Percentiles rank a stretch among this genome's conserved stretches.
These are phyloP conservation scores for Mollisia scopiformis DNA, from an alignment of 2,329 filamentous ascomycete genomes.

Conservation along the genomic window DNA sequence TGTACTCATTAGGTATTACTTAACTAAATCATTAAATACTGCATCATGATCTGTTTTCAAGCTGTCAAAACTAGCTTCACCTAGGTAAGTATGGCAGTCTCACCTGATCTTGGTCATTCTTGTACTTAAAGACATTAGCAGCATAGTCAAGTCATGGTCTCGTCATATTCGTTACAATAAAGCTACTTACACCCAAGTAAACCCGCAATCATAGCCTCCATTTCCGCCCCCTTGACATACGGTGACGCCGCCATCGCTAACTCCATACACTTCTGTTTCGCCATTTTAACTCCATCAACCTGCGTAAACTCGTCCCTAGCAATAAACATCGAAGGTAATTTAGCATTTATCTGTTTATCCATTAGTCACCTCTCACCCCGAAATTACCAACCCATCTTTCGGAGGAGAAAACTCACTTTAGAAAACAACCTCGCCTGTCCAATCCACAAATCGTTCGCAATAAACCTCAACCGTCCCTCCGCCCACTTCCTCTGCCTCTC, in stretches of 20 bases:
- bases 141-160: not conserved
- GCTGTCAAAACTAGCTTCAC: no score
- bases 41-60: no score
- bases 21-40: no score
- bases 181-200: not conserved
- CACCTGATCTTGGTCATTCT: no score
- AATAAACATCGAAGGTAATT: constrained; percentile 5
- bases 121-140: no score
- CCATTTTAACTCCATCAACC: not conserved
- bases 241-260: not conserved
- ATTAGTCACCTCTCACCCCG: not conserved
- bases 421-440: constrained; percentile 42
- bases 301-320: not conserved
- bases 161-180: no score
- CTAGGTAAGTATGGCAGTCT: no score
- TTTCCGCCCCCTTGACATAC: not conserved
- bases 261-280: not conserved
- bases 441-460: constrained; percentile 58
- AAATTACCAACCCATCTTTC: not conserved
- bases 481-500: constrained; percentile 58
- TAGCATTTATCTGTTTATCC: not conserved
- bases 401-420: not conserved
- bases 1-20: no score
- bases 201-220: not conserved
- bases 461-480: constrained; percentile 52